A percentile compares a stretch with the other conserved stretches of the same genome.
phyloP scores from a whole-genome alignment of 257 asterid genomes.

The Eucommia ulmoides region DNA sequence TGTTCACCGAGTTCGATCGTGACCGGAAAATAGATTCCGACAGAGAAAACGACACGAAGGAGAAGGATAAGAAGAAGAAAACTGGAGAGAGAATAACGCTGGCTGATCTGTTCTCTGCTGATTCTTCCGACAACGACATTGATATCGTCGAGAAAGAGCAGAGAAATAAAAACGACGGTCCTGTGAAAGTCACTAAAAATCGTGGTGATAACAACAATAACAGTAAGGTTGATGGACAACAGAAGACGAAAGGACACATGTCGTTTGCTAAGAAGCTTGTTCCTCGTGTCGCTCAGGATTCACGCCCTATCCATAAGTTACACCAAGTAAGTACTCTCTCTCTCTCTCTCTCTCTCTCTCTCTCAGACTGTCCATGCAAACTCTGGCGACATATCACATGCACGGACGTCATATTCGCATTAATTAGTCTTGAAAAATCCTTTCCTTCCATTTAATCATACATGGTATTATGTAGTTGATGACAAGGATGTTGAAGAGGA shows the following conservation, averaged over 20 bases:
- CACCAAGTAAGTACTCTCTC: constrained; percentile 32
- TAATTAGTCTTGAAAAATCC: too few species aligned
- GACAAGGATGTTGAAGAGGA: constrained; percentile 50
- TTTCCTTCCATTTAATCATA: neutral
- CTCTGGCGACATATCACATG: too few species aligned
- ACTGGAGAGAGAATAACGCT: constrained; percentile 47
- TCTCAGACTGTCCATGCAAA: too few species aligned
- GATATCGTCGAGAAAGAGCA: neutral
- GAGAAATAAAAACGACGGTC: neutral
- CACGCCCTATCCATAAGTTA: constrained; percentile 39
- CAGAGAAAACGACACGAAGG: neutral
- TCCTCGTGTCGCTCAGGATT: constrained; percentile 19
- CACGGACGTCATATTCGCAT: too few species aligned
- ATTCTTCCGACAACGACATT: constrained; percentile 14
- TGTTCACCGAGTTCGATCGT: constrained; percentile 1
- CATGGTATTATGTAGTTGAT: constrained; percentile 21
- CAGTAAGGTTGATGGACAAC: neutral
- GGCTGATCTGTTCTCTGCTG: constrained; percentile 53
- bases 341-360: neutral
- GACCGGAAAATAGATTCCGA: neutral
- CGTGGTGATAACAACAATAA: neutral
- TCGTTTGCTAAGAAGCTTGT: constrained; percentile 21
- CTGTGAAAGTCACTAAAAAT: neutral
- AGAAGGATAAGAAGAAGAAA: constrained; percentile 5
- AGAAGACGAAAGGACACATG: constrained; percentile 8